Evolutionary conservation across 768 basidiomycete genomes (phyloP), one percentile per base, ranked within the genome.

Genomic region (Termitomyces sp.): DNA sequence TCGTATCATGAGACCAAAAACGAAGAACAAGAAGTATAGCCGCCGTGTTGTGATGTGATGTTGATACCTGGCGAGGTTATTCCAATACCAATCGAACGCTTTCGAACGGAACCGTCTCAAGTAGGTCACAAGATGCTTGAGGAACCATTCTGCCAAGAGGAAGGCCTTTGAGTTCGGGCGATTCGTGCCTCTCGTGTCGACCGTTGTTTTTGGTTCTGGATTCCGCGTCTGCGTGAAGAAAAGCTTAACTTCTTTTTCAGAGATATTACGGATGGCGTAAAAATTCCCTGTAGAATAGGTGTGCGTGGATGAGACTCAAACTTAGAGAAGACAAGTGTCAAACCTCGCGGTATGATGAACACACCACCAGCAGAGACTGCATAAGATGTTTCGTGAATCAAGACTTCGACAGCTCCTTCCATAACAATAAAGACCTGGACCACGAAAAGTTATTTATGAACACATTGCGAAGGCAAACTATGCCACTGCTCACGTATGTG

Each of bases 211-310:
- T 43, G 22, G 8, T 33, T 56, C 57, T n/a, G 60, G 65, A 60
- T 79, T 80, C 30, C 80, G 74, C n/a, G 91, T 92, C 74, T 98
- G 96, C 0, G 93, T 87, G 74, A 98, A 98, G 76, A 96, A 97
- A 8, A 98, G 72, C 65, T 81, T 84, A 22, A 87, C 92, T 50
- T 89, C 86, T 36, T 90, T 84, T 49, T 87, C 80, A 20, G 80
- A 81, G 22, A 97, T 87, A 73, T 98, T 98, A 66, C 90, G 83
- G 65, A 98, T 92, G 58, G 84, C 84, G 69, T 98, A 98, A 9
- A 82, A 83, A 70, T 98, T 98, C 20, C 94, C 94, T 94, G 63
- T 1, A 43, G 45, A 2, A 20, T 54, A 45, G 28, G 13, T 18
- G 28, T 36, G 20, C n/a, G 53, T 62, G 9, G 48, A 57, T 42